Percentiles rank a stretch among this genome's conserved stretches.
phyloP scores from a whole-genome alignment of 2,329 filamentous ascomycete species.

The Parastagonospora avenae region DNA sequence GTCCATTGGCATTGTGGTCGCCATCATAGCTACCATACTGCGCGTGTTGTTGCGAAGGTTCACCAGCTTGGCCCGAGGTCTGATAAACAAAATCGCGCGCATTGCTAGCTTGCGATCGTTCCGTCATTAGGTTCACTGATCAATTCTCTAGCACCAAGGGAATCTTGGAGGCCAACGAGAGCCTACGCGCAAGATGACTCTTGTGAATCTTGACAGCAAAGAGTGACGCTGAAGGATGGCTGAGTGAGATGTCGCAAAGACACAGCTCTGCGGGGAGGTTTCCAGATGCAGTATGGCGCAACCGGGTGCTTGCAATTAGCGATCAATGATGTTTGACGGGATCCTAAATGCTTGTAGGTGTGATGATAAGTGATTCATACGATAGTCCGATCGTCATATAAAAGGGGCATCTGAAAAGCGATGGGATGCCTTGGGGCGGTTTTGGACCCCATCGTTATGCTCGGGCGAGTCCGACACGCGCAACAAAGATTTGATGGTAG shows the following conservation, averaged over 20 bases:
- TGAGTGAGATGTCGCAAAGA: constrained; percentile 23
- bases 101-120: constrained; percentile 26
- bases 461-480: constrained; percentile 4
- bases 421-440: not conserved
- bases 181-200: constrained; percentile 8
- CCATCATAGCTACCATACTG: constrained; percentile 33
- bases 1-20: constrained; percentile 28
- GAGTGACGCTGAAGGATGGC: constrained; percentile 25
- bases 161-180: constrained; percentile 16
- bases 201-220: constrained; percentile 4
- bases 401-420: not conserved
- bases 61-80: constrained; percentile 41
- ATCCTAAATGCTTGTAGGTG: not conserved
- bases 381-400: not conserved
- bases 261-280: constrained; percentile 14
- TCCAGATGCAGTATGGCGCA: constrained; percentile 10
- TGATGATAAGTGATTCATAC: not conserved
- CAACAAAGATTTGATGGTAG: not conserved
- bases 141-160: constrained; percentile 18
- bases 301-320: not conserved
- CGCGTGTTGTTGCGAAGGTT: constrained; percentile 22
- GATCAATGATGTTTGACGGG: not conserved
- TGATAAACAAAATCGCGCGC: constrained; percentile 38
- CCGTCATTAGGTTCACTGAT: constrained; percentile 31
- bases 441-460: not conserved